Evolutionary conservation across 495 filamentous ascomycete genomes (phyloP).

Genomic region (Hyaloscypha finlandica): DNA sequence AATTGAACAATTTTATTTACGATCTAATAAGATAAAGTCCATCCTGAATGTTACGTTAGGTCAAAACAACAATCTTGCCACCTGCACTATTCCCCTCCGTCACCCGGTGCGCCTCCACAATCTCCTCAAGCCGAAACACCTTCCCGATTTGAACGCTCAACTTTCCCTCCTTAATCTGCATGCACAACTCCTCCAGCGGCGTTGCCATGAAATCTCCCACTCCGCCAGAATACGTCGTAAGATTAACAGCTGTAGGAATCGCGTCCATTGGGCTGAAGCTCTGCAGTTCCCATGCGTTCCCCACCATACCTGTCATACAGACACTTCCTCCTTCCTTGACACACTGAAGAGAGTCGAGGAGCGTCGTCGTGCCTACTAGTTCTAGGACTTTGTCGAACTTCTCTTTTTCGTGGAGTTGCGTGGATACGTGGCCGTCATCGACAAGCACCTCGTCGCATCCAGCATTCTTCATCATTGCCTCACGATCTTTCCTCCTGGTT

Average conservation of each 20-base stretch:
- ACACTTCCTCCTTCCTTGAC: constrained; percentile 43
- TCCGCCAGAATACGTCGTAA: constrained; percentile 48
- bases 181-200: constrained; percentile 47
- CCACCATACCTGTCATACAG: constrained; percentile 54
- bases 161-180: constrained; percentile 45
- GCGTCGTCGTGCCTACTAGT: constrained; percentile 24
- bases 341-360: constrained; percentile 49
- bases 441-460: constrained; percentile 44
- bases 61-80: constrained; percentile 41
- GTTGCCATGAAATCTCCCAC: constrained; percentile 47
- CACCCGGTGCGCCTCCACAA: constrained; percentile 34
- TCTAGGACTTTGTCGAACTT: constrained; percentile 50
- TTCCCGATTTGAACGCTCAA: constrained; percentile 33
- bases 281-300: constrained; percentile 48
- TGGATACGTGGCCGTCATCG: constrained; percentile 28
- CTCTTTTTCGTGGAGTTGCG: constrained; percentile 30
- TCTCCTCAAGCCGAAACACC: constrained; percentile 50
- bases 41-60: background rate
- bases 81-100: constrained; percentile 44
- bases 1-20: too few species aligned
- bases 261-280: constrained; percentile 48
- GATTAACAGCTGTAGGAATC: constrained; percentile 45
- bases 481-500: constrained; percentile 40
- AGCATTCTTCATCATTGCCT: constrained; percentile 39
- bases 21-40: too few species aligned